A percentile compares a stretch with the other conserved stretches of the same genome.
Conservation (phyloP, 176 grass and related monocot species). For the Chloris gayana region DNA sequence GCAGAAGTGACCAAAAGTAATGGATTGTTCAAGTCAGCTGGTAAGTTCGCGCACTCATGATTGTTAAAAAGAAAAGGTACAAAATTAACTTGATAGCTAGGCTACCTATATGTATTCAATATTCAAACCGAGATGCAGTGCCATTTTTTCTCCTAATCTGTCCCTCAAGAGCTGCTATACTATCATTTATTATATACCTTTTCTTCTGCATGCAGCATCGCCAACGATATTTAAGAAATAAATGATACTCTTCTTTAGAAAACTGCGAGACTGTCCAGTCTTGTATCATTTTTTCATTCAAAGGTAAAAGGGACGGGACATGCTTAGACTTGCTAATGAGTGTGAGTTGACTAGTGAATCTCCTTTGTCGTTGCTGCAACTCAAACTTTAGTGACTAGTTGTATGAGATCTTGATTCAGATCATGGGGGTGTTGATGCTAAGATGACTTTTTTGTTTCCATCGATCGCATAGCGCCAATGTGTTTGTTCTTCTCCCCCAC, state of each 20-base stretch:
- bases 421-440: slow-evolving; percentile 5
- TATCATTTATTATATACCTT: not conserved
- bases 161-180: not conserved
- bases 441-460: slow-evolving; percentile 44
- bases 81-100: not conserved
- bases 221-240: not conserved
- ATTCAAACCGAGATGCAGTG: not conserved
- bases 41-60: not conserved
- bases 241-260: not conserved
- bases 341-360: slow-evolving; percentile 32
- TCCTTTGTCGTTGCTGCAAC: slow-evolving; percentile 15
- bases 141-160: not conserved
- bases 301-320: not conserved
- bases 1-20: not conserved
- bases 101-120: not conserved
- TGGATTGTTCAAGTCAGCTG: not conserved
- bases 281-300: not conserved
- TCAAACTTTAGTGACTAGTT: not conserved
- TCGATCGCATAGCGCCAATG: not conserved
- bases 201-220: not conserved
- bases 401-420: slow-evolving; percentile 31
- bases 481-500: not conserved
- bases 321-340: slow-evolving; percentile 23
- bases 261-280: no score
- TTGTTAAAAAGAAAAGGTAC: not conserved